Evolutionary conservation across 208 protist genomes (phyloP).

Genomic region (Wallacemonas sp.): DNA sequence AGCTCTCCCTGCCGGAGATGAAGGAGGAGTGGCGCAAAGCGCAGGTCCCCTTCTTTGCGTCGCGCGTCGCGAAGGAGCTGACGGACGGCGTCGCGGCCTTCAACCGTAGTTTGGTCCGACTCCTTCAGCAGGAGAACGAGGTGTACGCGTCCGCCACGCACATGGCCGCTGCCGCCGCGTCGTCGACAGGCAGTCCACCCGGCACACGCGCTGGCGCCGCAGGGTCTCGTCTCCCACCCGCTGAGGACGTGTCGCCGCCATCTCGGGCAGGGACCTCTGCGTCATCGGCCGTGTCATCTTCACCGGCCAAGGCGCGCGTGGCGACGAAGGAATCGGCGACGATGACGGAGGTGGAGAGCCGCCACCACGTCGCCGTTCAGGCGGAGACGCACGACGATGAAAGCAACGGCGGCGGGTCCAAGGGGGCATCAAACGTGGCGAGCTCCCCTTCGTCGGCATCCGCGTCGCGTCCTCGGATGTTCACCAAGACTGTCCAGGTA

Average conservation of each 20-base stretch:
- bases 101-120: slow-evolving; percentile 33
- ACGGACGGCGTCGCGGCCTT: slow-evolving; percentile 28
- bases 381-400: neutral
- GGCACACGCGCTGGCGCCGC: neutral
- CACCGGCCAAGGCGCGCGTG: too few species aligned
- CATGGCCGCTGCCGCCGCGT: neutral
- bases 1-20: slow-evolving; percentile 49
- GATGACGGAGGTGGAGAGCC: slow-evolving; percentile 5
- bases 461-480: neutral
- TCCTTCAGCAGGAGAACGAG: slow-evolving; percentile 49
- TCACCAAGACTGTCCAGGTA: slow-evolving; percentile 7
- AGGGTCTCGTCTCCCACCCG: too few species aligned
- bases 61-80: slow-evolving; percentile 28
- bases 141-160: slow-evolving; percentile 3
- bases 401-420: neutral
- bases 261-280: too few species aligned
- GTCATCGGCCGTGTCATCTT: too few species aligned
- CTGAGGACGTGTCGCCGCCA: too few species aligned
- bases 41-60: slow-evolving; percentile 41
- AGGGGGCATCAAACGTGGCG: too few species aligned
- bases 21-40: slow-evolving; percentile 62
- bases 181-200: slow-evolving; percentile 5
- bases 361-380: neutral
- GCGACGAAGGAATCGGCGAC: neutral
- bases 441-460: too few species aligned